A percentile compares a stretch with the other conserved stretches of the same genome.
Evolutionary conservation across 768 basidiomycete species (phyloP).

Genomic region (Suillus discolor): DNA sequence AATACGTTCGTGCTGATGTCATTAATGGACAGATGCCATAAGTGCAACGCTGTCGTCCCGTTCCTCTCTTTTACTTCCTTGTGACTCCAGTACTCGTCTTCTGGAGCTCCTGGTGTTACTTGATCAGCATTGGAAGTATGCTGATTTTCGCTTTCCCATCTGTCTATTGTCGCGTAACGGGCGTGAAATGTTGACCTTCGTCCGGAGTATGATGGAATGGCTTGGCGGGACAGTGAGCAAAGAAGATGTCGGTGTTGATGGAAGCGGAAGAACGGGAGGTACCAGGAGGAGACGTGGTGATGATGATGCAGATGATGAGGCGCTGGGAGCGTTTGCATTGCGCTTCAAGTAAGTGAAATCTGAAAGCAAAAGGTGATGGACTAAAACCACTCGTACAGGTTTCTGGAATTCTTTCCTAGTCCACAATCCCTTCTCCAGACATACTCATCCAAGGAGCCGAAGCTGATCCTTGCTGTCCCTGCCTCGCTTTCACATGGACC

Average conservation of each 20-base stretch:
- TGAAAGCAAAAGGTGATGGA: not conserved
- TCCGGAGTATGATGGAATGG: slow-evolving; percentile 99
- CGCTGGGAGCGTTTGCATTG: slow-evolving; percentile 81
- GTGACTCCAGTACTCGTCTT: slow-evolving; percentile 92
- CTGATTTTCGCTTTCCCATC: slow-evolving; percentile 81
- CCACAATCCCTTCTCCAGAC: slow-evolving; percentile 78
- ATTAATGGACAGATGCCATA: slow-evolving; percentile 67
- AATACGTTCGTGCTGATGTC: not conserved
- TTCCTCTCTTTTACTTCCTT: slow-evolving; percentile 86
- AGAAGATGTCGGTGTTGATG: slow-evolving; percentile 87
- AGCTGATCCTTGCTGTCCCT: slow-evolving; percentile 92
- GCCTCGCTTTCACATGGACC: slow-evolving; percentile 92
- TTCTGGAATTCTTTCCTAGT: slow-evolving; percentile 90
- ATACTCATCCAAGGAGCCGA: slow-evolving; percentile 87
- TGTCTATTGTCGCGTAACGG: slow-evolving; percentile 92
- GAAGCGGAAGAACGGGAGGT: slow-evolving; percentile 53
- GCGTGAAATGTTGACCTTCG: slow-evolving; percentile 91
- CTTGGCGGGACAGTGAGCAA: slow-evolving; percentile 94
- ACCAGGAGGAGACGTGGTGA: slow-evolving; percentile 57
- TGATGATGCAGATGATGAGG: slow-evolving; percentile 80
- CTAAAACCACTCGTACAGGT: slow-evolving; percentile 46
- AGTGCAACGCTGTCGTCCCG: slow-evolving; percentile 81
- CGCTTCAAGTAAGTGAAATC: slow-evolving; percentile 69
- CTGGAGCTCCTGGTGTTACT: slow-evolving; percentile 94
- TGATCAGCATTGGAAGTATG: slow-evolving; percentile 97